Evolutionary conservation across 768 basidiomycete species (phyloP).

Genomic region (Suillus decipiens): DNA sequence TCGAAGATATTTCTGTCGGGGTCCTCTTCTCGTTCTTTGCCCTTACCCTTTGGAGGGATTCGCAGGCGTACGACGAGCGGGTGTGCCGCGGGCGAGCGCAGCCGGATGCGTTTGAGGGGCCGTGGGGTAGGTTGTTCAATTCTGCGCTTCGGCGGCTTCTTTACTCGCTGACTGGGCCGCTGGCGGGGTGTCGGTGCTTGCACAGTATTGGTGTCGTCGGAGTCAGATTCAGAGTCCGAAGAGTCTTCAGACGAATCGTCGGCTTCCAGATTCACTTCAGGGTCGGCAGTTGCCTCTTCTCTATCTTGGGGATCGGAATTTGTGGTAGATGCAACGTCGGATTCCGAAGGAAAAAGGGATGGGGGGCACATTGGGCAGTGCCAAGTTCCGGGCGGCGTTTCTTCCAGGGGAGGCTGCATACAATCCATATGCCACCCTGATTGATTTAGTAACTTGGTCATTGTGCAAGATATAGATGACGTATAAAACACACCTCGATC

Average conservation of each 20-base stretch:
- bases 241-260: constrained; percentile 30
- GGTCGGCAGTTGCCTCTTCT: constrained; percentile 20
- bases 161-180: constrained; percentile 28
- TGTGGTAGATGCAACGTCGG: constrained; percentile 15
- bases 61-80: constrained; percentile 53
- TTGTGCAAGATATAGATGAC: neutral
- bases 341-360: constrained; percentile 17
- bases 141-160: constrained; percentile 29
- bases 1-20: constrained; percentile 72
- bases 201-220: constrained; percentile 14
- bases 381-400: constrained; percentile 78
- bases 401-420: constrained; percentile 67
- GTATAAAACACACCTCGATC: constrained; percentile 66
- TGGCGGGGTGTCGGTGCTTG: constrained; percentile 17
- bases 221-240: constrained; percentile 34
- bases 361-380: constrained; percentile 67
- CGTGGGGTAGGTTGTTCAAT: constrained; percentile 28
- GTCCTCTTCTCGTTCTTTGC: constrained; percentile 70
- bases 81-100: constrained; percentile 35
- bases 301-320: constrained; percentile 26
- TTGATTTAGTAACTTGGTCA: constrained; percentile 12
- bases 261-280: constrained; percentile 35
- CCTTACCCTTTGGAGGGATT: constrained; percentile 62
- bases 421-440: constrained; percentile 87
- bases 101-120: constrained; percentile 45